Evolutionary conservation across 495 filamentous ascomycete species (phyloP).

Genomic region (Staphylotrichum longicolle): DNA sequence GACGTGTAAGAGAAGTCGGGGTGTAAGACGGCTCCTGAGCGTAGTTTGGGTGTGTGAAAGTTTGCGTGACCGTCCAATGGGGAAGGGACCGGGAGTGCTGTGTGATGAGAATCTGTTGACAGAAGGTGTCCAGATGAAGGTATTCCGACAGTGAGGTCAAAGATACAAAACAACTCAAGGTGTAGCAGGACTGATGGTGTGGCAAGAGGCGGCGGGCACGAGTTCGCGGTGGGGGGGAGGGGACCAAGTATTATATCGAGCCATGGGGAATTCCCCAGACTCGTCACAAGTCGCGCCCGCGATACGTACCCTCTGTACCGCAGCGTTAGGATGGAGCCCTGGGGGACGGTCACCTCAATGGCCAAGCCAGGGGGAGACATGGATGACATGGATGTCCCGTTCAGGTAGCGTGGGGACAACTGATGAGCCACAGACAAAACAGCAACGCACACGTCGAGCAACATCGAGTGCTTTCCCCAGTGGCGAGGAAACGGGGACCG

Average conservation of each 20-base stretch:
- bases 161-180: background rate
- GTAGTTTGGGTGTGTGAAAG: background rate
- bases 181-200: background rate
- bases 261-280: constrained; percentile 18
- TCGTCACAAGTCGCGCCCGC: constrained; percentile 7
- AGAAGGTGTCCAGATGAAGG: no score
- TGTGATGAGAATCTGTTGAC: background rate
- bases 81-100: background rate
- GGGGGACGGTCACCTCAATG: constrained; percentile 2
- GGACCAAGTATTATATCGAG: constrained; percentile 12
- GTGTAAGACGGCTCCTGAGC: constrained; percentile 10
- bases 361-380: constrained; percentile 5
- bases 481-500: constrained; percentile 2
- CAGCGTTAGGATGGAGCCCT: constrained; percentile 13
- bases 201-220: background rate
- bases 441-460: constrained; percentile 1
- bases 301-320: constrained; percentile 5
- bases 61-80: background rate
- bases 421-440: constrained; percentile 12
- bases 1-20: background rate
- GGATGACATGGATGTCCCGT: constrained; percentile 15
- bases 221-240: constrained; percentile 9
- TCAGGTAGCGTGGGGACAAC: constrained; percentile 15
- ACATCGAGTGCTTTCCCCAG: background rate
- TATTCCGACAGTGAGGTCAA: no score